Percentiles rank a stretch among this genome's conserved stretches.
Conservation (phyloP, 768 basidiomycete genomes). For the Leucocoprinus leucothites region DNA sequence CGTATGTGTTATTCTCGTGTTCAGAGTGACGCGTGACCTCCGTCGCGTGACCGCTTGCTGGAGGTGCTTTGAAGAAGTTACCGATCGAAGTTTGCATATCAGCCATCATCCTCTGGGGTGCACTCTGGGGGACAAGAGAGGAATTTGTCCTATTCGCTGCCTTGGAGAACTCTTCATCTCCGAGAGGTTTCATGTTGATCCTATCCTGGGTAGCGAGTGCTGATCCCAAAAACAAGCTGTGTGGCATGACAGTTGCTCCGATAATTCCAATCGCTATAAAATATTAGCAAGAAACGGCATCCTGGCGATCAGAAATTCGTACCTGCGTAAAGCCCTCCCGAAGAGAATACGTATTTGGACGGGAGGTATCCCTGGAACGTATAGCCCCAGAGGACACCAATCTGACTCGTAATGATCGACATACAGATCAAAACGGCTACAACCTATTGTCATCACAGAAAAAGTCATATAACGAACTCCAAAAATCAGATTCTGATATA, state of each 20-base stretch:
- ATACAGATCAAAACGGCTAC: constrained; percentile 77
- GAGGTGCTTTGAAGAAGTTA: constrained; percentile 18
- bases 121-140: constrained; percentile 25
- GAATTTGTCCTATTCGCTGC: constrained; percentile 22
- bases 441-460: constrained; percentile 34
- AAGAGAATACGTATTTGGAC: constrained; percentile 54
- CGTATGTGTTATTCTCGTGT: constrained; percentile 42
- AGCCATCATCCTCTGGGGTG: too few relatives aligned
- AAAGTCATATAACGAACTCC: background rate
- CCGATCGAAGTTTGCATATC: too few relatives aligned
- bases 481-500: background rate
- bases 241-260: constrained; percentile 81
- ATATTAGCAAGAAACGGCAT: background rate
- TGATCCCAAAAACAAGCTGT: constrained; percentile 44
- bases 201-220: constrained; percentile 33
- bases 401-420: constrained; percentile 67
- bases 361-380: constrained; percentile 79
- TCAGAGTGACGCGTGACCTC: constrained; percentile 34
- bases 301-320: constrained; percentile 16
- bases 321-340: constrained; percentile 53
- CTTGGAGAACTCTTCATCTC: constrained; percentile 8
- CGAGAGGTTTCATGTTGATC: constrained; percentile 10
- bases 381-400: constrained; percentile 66
- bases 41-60: constrained; percentile 28
- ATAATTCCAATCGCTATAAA: constrained; percentile 53